Base-by-base conservation (phyloP, 106 monocot species). In the Xerophyta viscosa region DNA sequence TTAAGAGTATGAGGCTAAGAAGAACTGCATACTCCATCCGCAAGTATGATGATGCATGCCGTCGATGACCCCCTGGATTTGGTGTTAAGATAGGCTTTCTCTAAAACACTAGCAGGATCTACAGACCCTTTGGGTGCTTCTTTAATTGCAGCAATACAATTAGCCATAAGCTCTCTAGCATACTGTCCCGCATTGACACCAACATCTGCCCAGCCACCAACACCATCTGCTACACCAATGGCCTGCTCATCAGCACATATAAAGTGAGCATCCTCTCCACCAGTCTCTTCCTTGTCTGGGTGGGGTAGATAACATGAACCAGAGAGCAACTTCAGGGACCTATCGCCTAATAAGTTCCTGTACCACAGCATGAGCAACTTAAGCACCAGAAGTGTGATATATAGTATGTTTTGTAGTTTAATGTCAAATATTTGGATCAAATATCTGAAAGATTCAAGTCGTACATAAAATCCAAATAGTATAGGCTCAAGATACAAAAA, bases 261-360 rank as follows among this genome's bases (percentile, higher is more conserved):
- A 56, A 96, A 96, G 68, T 88, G 88, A 51, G 84, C 88, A 84
- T 96, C 94, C 57, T 96, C 94, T 17, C 94, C 94, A 48, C 94
- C 88, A 44, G 88, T 88, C 67, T 78, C 84, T 50, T 88, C 93
- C 69, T 94, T 94, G n/a, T 72, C 94, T 11, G 88, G 94, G 42
- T 96, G 94, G 33, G 94, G 94, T 20, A 96, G 70, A 44, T 96
- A 96, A 72, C 81, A 88, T 37, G 94, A 88, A 5, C 84, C 94
- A 31, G 94, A 96, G 9, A 76, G 43, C 41, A 96, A 52, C 70
- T 96, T 88, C 28, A 96, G 50, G 17, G 72, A 52, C 62, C 73
- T 73, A 39, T 75, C 77, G 41, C 63, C 65, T 15, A 25, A 61
- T 3, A 56, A 27, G 37, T 76, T 85, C 64, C 94, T 96, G 76